phyloP scores from a whole-genome alignment of 2,329 filamentous ascomycete genomes.

The Pseudodiploospora longispora region DNA sequence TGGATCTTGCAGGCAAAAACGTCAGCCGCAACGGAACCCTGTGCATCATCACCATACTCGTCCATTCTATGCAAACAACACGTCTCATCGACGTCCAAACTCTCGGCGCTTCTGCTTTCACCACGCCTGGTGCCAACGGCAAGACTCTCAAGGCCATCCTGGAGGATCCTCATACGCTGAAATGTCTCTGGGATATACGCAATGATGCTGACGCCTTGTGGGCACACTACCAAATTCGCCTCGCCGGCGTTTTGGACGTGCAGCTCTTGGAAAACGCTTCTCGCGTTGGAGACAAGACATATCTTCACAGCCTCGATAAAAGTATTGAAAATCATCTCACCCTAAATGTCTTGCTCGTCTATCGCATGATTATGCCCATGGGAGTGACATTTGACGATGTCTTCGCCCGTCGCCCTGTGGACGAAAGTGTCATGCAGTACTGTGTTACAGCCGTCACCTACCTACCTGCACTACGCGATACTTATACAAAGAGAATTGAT shows the following conservation, averaged over 20 bases:
- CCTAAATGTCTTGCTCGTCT: no score
- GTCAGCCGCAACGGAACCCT: conserved; percentile 34
- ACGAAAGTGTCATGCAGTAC: no score
- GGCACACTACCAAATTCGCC: conserved; percentile 31
- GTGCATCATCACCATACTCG: conserved; percentile 34
- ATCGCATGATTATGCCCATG: no score
- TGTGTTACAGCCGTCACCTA: no score
- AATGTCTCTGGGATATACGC: conserved; percentile 51
- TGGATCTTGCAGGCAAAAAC: conserved; percentile 41
- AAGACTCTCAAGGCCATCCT: conserved; percentile 31
- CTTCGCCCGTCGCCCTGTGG: no score
- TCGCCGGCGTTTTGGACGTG: conserved; percentile 41
- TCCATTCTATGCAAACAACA: conserved; percentile 18
- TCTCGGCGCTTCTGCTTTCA: conserved; percentile 30
- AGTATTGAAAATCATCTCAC: no score
- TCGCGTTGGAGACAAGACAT: neutral
- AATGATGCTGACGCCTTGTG: conserved; percentile 50
- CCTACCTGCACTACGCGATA: no score
- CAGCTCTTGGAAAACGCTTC: conserved; percentile 48
- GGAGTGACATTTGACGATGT: no score
- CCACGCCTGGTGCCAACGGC: neutral
- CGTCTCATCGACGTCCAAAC: conserved; percentile 38
- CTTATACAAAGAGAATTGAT: no score
- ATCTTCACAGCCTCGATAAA: no score
- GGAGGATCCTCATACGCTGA: conserved; percentile 30